Conservation (phyloP, 371 early-diverging fungal genomes). For the Globomyces sp. region DNA sequence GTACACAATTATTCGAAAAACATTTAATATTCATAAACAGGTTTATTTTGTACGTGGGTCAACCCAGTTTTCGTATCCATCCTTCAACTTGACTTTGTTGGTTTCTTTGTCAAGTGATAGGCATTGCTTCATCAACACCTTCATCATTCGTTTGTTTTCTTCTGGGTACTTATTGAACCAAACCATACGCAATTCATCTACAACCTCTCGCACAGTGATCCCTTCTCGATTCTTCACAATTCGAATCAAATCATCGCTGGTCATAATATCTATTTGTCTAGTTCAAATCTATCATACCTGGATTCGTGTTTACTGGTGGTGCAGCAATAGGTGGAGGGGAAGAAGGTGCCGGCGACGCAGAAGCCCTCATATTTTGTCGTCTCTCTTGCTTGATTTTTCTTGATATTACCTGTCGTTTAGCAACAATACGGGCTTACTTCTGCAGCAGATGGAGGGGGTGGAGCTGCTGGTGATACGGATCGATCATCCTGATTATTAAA, state of each 20-base stretch:
- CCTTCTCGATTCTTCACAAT: slow-evolving; percentile 1
- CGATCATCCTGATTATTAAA: not conserved
- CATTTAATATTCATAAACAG: not conserved
- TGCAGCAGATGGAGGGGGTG: slow-evolving; percentile 11
- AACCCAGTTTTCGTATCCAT: slow-evolving; percentile 1
- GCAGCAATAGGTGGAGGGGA: not conserved
- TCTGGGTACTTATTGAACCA: slow-evolving; percentile 8
- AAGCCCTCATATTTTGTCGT: not conserved
- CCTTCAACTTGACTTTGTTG: slow-evolving; percentile 1
- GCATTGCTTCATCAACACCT: not conserved
- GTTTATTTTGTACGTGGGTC: not conserved
- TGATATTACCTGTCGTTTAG: too few relatives aligned
- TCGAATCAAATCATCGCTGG: not conserved
- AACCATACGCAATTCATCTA: not conserved
- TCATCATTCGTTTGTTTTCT: slow-evolving; percentile 1
- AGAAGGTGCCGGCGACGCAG: slow-evolving; percentile 5
- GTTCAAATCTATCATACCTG: not conserved
- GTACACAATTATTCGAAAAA: too few relatives aligned
- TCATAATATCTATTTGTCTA: not conserved
- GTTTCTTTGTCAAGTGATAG: slow-evolving; percentile 5
- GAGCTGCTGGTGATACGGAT: not conserved
- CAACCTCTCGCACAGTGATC: not conserved
- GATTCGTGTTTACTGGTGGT: not conserved
- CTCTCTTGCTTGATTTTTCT: not conserved
- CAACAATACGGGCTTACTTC: not conserved